Evolutionary conservation across 2,329 filamentous ascomycete genomes (phyloP), one percentile per base, ranked within the genome.

Genomic region (Aspergillus bombycis): DNA sequence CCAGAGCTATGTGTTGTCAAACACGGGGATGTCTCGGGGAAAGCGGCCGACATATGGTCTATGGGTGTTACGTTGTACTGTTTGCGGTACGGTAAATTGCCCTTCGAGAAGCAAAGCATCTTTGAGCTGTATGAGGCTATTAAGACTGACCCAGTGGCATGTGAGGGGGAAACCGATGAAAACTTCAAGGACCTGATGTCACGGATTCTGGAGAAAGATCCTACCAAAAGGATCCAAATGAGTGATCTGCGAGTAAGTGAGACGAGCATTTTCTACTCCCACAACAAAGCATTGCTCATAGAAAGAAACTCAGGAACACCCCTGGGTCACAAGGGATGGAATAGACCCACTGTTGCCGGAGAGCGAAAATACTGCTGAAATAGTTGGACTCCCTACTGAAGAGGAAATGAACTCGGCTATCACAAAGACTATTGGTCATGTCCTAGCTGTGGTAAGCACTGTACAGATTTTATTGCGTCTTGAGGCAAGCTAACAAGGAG

Each of bases 11-110:
- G 95, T 73, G 89, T 94, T 26, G 87, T 89, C 9, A 93, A 88
- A 71, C 94, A 97, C 74, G 92, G 92, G 0, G 89, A 94, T 68
- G 90, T 98, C 1, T 94, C 92, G 3, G 95, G 95, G 12, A 91
- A 88, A 70, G 93, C 94, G 4, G 93, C 93, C 4, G 95, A 99
- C 78, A 93, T 99, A 60, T 99, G 95, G 95, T 96, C 94, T 4
- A 98, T 98, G 94, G 95, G 95, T 8, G 90, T 97, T 10, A 96
- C 94, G 1, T 82, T 99, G 2, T 98, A 94, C 76, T 99, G 95
- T 76, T 84, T 99, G 45, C 89, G 91, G 65, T 98, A 96, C 72
- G 95, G 95, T 36, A 85, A 83, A 57, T 90, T 99, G 65, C 95
- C 95, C 0, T 99, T 98, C 73, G 90, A 94, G 72, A 87, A 90